Conservation (phyloP, 768 basidiomycete genomes). For the Aureoboletus auriporus region DNA sequence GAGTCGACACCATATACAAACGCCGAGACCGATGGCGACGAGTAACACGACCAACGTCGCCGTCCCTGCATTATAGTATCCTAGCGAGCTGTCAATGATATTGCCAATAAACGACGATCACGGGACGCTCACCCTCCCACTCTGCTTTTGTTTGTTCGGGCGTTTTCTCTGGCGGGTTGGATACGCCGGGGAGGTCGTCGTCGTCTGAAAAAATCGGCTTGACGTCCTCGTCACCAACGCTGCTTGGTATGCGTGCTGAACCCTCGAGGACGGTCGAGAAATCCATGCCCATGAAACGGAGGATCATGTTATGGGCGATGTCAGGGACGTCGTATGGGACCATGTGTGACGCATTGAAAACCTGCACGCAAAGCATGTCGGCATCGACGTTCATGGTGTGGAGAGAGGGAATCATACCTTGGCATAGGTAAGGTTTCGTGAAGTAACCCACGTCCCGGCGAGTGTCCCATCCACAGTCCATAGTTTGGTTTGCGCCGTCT, state of each 20-base stretch:
- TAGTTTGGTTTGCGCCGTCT: conserved; percentile 66
- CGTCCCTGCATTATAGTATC: conserved; percentile 94
- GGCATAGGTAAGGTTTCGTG: conserved; percentile 88
- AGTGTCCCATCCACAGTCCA: conserved; percentile 73
- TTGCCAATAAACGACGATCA: background rate
- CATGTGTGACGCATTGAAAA: conserved; percentile 96
- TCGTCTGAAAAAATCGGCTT: conserved; percentile 62
- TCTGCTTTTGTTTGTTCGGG: conserved; percentile 79
- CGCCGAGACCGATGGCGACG: conserved; percentile 60
- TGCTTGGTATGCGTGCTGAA: conserved; percentile 76
- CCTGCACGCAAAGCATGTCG: conserved; percentile 36
- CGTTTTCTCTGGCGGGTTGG: conserved; percentile 46
- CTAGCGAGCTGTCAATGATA: conserved; percentile 34
- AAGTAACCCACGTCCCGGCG: conserved; percentile 89
- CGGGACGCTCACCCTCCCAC: conserved; percentile 70
- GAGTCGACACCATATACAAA: conserved; percentile 76
- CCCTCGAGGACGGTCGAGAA: conserved; percentile 77
- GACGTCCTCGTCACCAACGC: conserved; percentile 59
- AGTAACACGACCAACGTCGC: conserved; percentile 80
- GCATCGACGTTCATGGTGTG: too few relatives aligned
- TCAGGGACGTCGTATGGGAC: conserved; percentile 84
- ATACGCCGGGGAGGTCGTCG: conserved; percentile 34
- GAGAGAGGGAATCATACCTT: conserved; percentile 49
- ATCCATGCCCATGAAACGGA: conserved; percentile 94
- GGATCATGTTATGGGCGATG: conserved; percentile 94